Conservation (phyloP, 331 rosid species). For the Ulmus americana region DNA sequence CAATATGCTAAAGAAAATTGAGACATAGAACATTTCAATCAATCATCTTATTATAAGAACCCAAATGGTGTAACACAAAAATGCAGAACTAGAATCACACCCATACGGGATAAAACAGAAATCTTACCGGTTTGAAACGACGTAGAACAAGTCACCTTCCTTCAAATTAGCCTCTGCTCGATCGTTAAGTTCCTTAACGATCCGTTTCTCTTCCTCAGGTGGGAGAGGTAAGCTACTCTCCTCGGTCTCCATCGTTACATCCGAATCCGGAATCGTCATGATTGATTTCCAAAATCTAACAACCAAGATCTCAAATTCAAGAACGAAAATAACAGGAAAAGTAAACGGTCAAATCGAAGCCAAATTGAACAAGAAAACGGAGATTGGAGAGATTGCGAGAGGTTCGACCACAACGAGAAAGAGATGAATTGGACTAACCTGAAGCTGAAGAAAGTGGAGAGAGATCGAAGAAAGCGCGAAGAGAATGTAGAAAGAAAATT, state of each 20-base stretch:
- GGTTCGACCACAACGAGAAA: not conserved
- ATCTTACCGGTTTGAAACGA: constrained; percentile 63
- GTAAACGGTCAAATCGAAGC: not conserved
- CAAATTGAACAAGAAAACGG: not conserved
- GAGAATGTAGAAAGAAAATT: constrained; percentile 1
- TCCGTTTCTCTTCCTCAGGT: constrained; percentile 79
- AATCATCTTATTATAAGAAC: not conserved
- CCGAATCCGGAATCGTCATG: constrained; percentile 79
- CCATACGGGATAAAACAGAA: not conserved
- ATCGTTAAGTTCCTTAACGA: constrained; percentile 48
- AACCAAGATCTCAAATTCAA: constrained; percentile 23
- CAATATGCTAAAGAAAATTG: not conserved
- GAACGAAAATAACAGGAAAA: not conserved
- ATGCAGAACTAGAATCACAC: not conserved
- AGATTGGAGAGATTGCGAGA: not conserved
- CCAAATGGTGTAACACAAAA: constrained; percentile 1
- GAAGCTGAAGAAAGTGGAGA: not conserved
- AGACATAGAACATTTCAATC: not conserved
- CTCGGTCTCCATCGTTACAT: constrained; percentile 58
- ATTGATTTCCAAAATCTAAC: constrained; percentile 16
- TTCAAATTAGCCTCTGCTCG: constrained; percentile 71
- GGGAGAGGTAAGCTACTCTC: constrained; percentile 58
- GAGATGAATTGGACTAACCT: constrained; percentile 25
- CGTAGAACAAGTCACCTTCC: constrained; percentile 70
- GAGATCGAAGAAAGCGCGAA: constrained; percentile 28